Conservation (phyloP, 139 green algal species). For the Tetraselmis striata region DNA sequence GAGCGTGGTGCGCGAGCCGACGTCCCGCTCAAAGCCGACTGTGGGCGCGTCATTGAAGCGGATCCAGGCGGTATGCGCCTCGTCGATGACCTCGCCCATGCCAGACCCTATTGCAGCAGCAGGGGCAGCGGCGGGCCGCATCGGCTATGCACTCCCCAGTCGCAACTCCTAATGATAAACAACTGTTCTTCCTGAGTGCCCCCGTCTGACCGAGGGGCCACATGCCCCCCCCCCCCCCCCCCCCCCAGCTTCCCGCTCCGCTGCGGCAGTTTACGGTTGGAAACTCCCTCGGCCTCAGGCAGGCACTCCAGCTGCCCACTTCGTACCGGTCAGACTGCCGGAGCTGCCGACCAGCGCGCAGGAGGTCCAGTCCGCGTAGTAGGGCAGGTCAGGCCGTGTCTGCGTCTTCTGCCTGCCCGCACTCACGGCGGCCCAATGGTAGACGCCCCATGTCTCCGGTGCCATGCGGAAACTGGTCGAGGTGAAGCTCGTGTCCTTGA, state of each 20-base stretch:
- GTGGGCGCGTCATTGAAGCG: slow-evolving; percentile 14
- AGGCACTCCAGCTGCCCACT: too few species aligned
- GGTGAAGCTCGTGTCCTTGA: neutral
- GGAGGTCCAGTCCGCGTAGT: neutral
- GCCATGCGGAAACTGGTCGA: neutral
- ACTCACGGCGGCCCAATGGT: neutral
- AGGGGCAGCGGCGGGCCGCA: too few species aligned
- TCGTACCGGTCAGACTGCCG: neutral
- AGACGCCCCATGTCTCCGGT: neutral
- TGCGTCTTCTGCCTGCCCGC: neutral
- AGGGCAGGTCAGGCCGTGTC: neutral
- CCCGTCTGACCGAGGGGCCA: too few species aligned
- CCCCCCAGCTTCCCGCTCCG: too few species aligned
- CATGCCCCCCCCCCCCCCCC: too few species aligned
- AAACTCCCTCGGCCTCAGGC: too few species aligned
- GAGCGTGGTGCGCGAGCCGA: slow-evolving; percentile 5
- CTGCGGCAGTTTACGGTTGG: too few species aligned
- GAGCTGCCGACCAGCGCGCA: neutral
- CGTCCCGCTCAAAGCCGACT: slow-evolving; percentile 6
- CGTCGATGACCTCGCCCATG: neutral
- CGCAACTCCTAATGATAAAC: too few species aligned
- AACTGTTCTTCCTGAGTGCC: too few species aligned
- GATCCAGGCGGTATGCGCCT: slow-evolving; percentile 1
- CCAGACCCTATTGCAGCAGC: too few species aligned
- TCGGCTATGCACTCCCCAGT: too few species aligned